Conservation (phyloP, 2,329 filamentous ascomycete species). For the Fusarium foetens region DNA sequence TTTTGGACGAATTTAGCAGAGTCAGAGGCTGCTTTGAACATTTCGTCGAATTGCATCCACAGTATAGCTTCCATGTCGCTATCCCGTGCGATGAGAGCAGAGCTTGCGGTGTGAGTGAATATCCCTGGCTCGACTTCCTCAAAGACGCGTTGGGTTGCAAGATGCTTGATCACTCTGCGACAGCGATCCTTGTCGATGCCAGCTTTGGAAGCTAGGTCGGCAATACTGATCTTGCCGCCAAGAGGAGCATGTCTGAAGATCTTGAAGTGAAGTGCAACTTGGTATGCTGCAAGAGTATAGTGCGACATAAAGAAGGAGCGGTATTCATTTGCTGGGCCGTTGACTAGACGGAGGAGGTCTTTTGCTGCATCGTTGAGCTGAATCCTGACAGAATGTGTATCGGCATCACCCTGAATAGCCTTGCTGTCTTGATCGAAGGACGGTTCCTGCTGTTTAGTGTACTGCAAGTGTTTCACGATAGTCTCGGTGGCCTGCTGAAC, state of each 20-base stretch:
- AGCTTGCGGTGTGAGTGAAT: not conserved
- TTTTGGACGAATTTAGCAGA: not conserved
- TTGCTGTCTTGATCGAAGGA: not conserved
- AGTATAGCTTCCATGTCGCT: not conserved
- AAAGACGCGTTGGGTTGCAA: not conserved
- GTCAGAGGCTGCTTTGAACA: not conserved
- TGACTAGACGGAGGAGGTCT: not conserved
- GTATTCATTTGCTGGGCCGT: not conserved
- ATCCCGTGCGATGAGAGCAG: not conserved
- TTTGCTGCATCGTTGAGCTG: not conserved
- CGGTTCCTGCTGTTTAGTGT: not conserved
- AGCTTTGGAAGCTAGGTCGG: not conserved
- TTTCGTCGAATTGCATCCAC: not conserved
- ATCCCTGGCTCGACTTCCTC: not conserved
- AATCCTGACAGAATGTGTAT: not conserved
- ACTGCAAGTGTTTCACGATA: not conserved
- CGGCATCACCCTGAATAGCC: not conserved
- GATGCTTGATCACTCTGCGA: not conserved
- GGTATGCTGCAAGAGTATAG: not conserved
- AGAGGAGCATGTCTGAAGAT: not conserved
- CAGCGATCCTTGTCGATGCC: not conserved
- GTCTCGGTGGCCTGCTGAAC: not conserved
- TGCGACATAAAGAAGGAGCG: not conserved
- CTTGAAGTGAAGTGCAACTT: not conserved
- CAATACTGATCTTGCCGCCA: rapidly evolving